Base-by-base conservation (phyloP, 1,139 yeast species). In the Casaregolazyma lundiana region DNA sequence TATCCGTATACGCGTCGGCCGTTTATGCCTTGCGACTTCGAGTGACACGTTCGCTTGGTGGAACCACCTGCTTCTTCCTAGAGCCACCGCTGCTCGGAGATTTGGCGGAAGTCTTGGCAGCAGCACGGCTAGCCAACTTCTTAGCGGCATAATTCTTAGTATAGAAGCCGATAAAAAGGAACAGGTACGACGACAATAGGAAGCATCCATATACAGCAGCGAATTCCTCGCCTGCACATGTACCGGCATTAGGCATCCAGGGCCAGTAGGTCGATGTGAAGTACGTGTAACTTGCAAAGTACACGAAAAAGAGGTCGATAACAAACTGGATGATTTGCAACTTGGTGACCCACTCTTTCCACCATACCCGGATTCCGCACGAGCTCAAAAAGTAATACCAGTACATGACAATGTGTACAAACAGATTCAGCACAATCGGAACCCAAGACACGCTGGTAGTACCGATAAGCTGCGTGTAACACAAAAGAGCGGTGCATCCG, bases 321-420 rank as follows among this genome's bases (percentile, higher is more conserved):
- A 92, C 73, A 63, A 92, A 92, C 72, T 92, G 98, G 61, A 86
- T 78, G 70, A 92, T 92, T 74, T 92, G 98, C 77, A 87, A 82
- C 58, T 96, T 79, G 45, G 98, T 92, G 59, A 92, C 97, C 97
- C 97, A 92, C 72, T 90, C 96, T 72, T 92, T 92, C 98, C 98
- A 92, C 97, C 97, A 90, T 50, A 92, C 97, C 60, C 92, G 82
- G 65, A 90, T 86, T 51, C 96, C 96, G 67, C 96, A 79, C 15
- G 97, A 88, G 57, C 92, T 78, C 62, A 92, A 75, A 78, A 89
- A 90, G 76, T 92, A 92, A 78, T 92, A 92, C 86, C 90, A 92
- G 79, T 92, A 92, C 98, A 92, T 92, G 57, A 92, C 83, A 44
- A 92, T 96, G 65, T 92, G 98, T 43, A 92, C 98, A 50, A 81